Percentiles rank a stretch among this genome's conserved stretches.
These are phyloP conservation scores for Dendrobium officinale DNA, from an alignment of 106 monocot genomes.

Conservation along the genomic window DNA sequence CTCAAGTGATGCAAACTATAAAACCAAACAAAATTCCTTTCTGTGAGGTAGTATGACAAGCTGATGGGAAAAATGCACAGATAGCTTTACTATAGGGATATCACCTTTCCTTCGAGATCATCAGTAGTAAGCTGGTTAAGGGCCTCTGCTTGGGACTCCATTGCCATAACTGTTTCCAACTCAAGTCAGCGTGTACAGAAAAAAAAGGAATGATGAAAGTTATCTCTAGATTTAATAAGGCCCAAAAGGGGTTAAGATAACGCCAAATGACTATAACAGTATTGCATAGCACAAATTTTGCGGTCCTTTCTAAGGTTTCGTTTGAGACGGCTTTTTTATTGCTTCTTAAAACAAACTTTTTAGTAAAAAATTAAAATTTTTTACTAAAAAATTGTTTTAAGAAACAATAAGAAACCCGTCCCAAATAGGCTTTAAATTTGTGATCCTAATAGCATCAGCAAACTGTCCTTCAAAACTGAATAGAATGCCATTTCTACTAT, in stretches of 20 bases:
- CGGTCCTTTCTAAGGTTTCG: not conserved
- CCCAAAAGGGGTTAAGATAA: not conserved
- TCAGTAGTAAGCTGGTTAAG: conserved; percentile 85
- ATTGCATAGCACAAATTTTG: not conserved
- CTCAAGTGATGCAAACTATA: conserved; percentile 92
- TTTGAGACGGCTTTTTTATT: too few relatives aligned
- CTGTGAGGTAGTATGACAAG: not conserved
- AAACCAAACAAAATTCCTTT: not conserved
- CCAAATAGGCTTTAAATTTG: not conserved
- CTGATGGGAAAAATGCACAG: not conserved
- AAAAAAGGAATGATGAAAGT: not conserved
- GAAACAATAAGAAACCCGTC: too few relatives aligned
- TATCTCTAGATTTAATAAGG: not conserved
- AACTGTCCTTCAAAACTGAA: not conserved
- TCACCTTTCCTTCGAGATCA: conserved; percentile 97
- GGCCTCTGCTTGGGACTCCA: conserved; percentile 98
- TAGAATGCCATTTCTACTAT: not conserved
- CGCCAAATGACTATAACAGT: not conserved
- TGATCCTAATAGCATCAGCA: not conserved
- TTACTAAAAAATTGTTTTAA: too few relatives aligned
- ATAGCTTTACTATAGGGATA: not conserved
- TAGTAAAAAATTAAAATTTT: too few relatives aligned
- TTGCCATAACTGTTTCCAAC: conserved; percentile 66
- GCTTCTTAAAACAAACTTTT: too few relatives aligned
- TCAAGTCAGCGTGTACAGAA: not conserved